Conservation (phyloP, 192 early-diverging fungal species). For the Entomortierella parvispora region DNA sequence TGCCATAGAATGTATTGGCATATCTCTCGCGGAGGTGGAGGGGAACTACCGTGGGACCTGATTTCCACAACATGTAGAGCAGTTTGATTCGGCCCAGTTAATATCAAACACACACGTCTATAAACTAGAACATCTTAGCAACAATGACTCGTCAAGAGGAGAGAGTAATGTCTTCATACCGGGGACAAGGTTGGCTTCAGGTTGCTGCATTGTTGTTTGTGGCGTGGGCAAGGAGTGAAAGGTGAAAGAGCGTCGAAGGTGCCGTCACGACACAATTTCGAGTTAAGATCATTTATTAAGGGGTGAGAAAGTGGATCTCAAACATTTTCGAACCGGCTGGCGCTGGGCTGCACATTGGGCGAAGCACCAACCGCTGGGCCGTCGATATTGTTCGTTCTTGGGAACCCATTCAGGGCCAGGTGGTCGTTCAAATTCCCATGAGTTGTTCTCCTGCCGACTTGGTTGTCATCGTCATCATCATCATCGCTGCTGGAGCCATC, state of each 20-base stretch:
- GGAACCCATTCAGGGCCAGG: not conserved
- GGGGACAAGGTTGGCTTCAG: conserved; percentile 34
- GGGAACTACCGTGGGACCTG: conserved; percentile 40
- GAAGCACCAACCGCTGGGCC: no score
- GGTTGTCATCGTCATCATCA: conserved; percentile 17
- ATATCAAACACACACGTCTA: no score
- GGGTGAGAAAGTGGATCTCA: no score
- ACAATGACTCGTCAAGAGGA: no score
- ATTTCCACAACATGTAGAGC: no score
- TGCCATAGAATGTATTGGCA: conserved; percentile 30
- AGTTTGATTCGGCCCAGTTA: no score
- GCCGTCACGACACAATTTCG: no score
- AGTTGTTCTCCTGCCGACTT: not conserved
- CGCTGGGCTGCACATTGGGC: no score
- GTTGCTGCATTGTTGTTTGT: conserved; percentile 1
- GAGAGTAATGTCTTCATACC: conserved; percentile 5
- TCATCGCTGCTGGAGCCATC: conserved; percentile 30
- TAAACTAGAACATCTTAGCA: no score
- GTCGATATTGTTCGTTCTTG: not conserved
- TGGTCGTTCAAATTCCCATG: not conserved
- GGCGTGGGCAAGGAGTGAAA: not conserved
- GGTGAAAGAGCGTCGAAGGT: not conserved
- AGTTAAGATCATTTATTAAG: not conserved
- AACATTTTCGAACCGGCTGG: no score
- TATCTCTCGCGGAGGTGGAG: conserved; percentile 21